Base-by-base conservation (phyloP, 1,284 basidiomycete species). In the Meripilus lineatus region DNA sequence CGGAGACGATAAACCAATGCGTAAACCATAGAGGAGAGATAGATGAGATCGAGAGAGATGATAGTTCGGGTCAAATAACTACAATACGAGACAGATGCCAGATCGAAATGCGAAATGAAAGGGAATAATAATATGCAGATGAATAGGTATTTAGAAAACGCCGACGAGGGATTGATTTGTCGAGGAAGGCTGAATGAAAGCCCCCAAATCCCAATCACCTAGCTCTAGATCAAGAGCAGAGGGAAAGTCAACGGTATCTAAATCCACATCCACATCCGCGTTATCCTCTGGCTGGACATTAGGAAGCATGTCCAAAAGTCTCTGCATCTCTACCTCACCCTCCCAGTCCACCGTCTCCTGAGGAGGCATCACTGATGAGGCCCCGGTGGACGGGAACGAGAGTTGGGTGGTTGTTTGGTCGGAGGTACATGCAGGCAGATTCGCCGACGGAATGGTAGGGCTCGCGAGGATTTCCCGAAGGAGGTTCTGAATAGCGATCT, bases 401-500 rank as follows among this genome's bases (percentile, higher is more conserved):
- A 10, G 39, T 38, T 40, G 48, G 50, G 40, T 49, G 45, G 42
- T 30, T 8, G 28, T 10, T 30, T 30, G 8, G 28, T 8, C n/a
- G 50, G 53, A 38, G 44, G 41, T 44, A 52, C 50, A 46, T 53
- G 47, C 50, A 57, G 62, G 59, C 52, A 67, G 51, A 58, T 61
- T 33, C 52, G 61, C 40, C 50, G 64, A 50, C 59, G 70, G 58
- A 54, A 62, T 50, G 47, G 58, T 48, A 46, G 77, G 72, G 51
- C 76, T 73, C 60, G 72, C 76, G 67, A 82, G 73, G 64, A 84
- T 82, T 64, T 84, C 79, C 50, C 75, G 71, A 69, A 83, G 71
- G 62, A 83, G 68, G 51, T 71, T 69, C 53, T 83, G 79, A 77
- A 84, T 77, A 50, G 70, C 65, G 50, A 70, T 68, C 56, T 80